Evolutionary conservation across 495 filamentous ascomycete species (phyloP).

Genomic region (Penicillium malachiteum): DNA sequence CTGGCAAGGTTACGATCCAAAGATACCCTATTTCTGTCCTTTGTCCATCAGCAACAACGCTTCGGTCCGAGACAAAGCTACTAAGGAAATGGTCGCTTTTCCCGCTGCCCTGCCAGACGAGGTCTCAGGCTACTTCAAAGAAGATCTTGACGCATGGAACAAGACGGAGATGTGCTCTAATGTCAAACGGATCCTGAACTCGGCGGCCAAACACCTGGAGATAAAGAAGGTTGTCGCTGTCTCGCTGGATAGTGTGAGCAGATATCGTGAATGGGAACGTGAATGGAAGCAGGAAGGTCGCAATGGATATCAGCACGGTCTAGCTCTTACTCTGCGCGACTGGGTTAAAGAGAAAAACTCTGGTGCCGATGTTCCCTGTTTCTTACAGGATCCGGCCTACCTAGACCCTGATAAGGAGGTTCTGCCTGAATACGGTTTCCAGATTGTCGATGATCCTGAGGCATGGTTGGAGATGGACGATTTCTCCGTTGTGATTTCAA

Average conservation of each 20-base stretch:
- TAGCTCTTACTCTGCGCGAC: slow-evolving; percentile 12
- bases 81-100: too few relatives aligned
- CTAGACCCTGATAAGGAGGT: slow-evolving; percentile 15
- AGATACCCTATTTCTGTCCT: background rate
- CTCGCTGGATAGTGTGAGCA: slow-evolving; percentile 6
- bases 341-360: slow-evolving; percentile 9
- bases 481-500: slow-evolving; percentile 28
- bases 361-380: slow-evolving; percentile 5
- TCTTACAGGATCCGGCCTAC: slow-evolving; percentile 32
- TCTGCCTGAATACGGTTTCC: slow-evolving; percentile 17
- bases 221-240: slow-evolving; percentile 15
- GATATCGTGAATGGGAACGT: too few relatives aligned
- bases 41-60: background rate
- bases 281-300: too few relatives aligned
- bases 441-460: slow-evolving; percentile 29
- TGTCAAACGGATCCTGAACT: slow-evolving; percentile 6
- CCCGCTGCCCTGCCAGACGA: too few relatives aligned
- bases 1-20: background rate
- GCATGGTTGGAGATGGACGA: slow-evolving; percentile 35
- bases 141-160: slow-evolving; percentile 1
- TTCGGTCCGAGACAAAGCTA: background rate
- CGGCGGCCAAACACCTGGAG: slow-evolving; percentile 1
- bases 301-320: slow-evolving; percentile 7
- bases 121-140: background rate
- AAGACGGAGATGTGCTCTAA: slow-evolving; percentile 5